These are phyloP conservation scores for Neoboletus subvelutipes DNA, from an alignment of 768 basidiomycete species.

Conservation along the genomic window DNA sequence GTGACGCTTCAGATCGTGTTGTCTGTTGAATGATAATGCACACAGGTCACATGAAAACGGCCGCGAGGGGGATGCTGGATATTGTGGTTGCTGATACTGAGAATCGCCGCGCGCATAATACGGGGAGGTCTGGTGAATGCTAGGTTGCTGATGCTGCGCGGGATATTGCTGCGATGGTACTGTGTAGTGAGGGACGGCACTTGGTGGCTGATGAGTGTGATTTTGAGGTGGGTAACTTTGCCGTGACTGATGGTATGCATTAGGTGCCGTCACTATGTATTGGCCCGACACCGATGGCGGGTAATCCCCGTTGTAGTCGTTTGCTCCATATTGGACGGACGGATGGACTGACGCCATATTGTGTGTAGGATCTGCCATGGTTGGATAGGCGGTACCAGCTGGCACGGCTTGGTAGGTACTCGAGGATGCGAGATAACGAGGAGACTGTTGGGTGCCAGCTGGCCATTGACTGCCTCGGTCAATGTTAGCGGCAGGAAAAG, in stretches of 20 bases:
- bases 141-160: constrained; percentile 19
- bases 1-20: constrained; percentile 84
- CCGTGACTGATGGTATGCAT: constrained; percentile 26
- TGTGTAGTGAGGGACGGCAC: constrained; percentile 33
- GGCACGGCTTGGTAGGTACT: constrained; percentile 21
- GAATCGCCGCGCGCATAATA: constrained; percentile 36
- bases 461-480: constrained; percentile 27
- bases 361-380: constrained; percentile 16
- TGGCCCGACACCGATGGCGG: constrained; percentile 20
- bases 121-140: constrained; percentile 27
- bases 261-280: constrained; percentile 16
- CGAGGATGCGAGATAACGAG: constrained; percentile 27
- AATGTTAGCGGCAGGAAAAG: constrained; percentile 19
- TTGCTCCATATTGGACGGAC: constrained; percentile 22
- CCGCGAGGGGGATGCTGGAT: constrained; percentile 56
- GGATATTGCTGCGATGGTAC: constrained; percentile 33
- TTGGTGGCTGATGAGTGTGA: constrained; percentile 33
- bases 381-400: constrained; percentile 17
- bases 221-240: constrained; percentile 27
- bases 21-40: constrained; percentile 79
- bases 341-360: constrained; percentile 21
- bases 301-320: constrained; percentile 21
- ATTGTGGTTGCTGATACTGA: constrained; percentile 39
- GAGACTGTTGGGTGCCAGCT: constrained; percentile 16
- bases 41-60: constrained; percentile 73